Evolutionary conservation across 192 early-diverging fungal genomes (phyloP).

Genomic region (Geosiphon pyriformis): DNA sequence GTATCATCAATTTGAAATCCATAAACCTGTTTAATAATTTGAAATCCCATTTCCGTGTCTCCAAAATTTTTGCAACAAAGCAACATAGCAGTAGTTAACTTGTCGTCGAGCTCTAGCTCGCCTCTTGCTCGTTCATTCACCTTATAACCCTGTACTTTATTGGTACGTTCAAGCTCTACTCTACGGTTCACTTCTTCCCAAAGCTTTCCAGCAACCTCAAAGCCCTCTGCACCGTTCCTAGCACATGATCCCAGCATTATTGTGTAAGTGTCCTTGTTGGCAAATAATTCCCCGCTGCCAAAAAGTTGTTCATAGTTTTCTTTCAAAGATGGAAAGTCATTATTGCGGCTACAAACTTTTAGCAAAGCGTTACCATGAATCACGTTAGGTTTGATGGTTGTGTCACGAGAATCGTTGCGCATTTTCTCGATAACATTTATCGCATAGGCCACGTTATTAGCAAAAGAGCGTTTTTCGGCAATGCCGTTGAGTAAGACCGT

Average conservation of each 20-base stretch:
- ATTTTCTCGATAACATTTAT: slow-evolving; percentile 26
- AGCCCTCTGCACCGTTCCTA: slow-evolving; percentile 25
- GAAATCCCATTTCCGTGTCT: background rate
- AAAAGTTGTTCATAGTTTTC: slow-evolving; percentile 27
- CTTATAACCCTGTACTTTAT: background rate
- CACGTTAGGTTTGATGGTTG: background rate
- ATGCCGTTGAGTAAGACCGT: slow-evolving; percentile 33
- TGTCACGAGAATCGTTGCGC: slow-evolving; percentile 14
- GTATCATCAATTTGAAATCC: slow-evolving; percentile 2
- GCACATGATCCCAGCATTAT: slow-evolving; percentile 31
- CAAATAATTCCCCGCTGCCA: slow-evolving; percentile 16
- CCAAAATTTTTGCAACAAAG: background rate
- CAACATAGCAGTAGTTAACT: background rate
- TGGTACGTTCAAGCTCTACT: slow-evolving; percentile 10
- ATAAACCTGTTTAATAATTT: slow-evolving; percentile 4
- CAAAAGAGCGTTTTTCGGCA: slow-evolving; percentile 28
- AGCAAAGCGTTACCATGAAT: slow-evolving; percentile 34
- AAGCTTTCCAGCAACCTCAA: slow-evolving; percentile 28
- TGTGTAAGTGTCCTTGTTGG: slow-evolving; percentile 33
- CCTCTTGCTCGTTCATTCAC: background rate
- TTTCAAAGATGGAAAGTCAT: slow-evolving; percentile 20
- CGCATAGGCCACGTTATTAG: slow-evolving; percentile 30
- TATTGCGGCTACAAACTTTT: slow-evolving; percentile 33
- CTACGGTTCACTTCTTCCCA: slow-evolving; percentile 32
- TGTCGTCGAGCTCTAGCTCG: background rate